A percentile compares a stretch with the other conserved stretches of the same genome.
Conservation (phyloP, 768 basidiomycete species). For the Sarcomyxa edulis region DNA sequence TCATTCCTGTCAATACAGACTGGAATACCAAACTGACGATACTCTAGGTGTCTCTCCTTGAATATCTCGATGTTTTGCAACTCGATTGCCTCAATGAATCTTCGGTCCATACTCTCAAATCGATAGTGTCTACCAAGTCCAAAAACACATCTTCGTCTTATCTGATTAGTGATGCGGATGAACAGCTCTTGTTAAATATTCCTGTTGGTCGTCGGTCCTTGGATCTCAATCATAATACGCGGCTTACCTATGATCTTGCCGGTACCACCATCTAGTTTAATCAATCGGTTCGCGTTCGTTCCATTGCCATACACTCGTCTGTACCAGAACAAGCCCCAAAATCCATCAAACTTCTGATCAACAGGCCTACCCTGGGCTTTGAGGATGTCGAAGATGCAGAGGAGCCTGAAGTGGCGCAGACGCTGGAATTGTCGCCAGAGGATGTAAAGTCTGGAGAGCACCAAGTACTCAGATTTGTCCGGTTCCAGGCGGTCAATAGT, state of each 20-base stretch:
- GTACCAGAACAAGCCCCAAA: slow-evolving; percentile 45
- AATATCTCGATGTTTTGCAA: slow-evolving; percentile 54
- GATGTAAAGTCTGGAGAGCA: slow-evolving; percentile 41
- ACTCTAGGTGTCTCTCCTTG: slow-evolving; percentile 46
- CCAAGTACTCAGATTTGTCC: slow-evolving; percentile 55
- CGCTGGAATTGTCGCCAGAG: slow-evolving; percentile 45
- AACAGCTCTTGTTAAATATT: slow-evolving; percentile 64
- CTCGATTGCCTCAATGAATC: slow-evolving; percentile 70
- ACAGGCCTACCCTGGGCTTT: slow-evolving; percentile 57
- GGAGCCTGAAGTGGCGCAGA: slow-evolving; percentile 50
- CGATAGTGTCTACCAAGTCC: slow-evolving; percentile 38
- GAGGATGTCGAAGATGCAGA: slow-evolving; percentile 54
- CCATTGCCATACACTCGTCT: slow-evolving; percentile 45
- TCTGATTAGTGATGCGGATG: slow-evolving; percentile 68
- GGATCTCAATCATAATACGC: background rate
- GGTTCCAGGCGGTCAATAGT: slow-evolving; percentile 64
- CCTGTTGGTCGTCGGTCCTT: slow-evolving; percentile 40
- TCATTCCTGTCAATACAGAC: slow-evolving; percentile 6
- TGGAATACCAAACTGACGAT: background rate
- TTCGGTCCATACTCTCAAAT: slow-evolving; percentile 40
- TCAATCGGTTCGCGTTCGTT: slow-evolving; percentile 59
- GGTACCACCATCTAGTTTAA: slow-evolving; percentile 47
- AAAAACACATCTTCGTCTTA: slow-evolving; percentile 40
- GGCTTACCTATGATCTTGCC: background rate
- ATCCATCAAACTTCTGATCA: slow-evolving; percentile 56